Conservation (phyloP, 2,329 filamentous ascomycete species). For the Teratosphaeria nubilosa region DNA sequence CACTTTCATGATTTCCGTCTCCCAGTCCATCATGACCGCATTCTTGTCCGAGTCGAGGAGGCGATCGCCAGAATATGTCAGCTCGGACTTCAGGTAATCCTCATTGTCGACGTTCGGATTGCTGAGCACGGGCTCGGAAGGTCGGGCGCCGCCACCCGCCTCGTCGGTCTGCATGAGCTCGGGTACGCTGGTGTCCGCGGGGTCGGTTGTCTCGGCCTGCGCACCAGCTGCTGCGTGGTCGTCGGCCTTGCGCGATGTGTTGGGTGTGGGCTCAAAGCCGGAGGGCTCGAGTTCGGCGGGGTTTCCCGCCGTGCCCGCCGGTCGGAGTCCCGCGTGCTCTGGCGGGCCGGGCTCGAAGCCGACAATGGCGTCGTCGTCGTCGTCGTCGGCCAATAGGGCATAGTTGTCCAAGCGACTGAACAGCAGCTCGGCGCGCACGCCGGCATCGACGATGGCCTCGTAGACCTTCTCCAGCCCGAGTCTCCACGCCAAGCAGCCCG, state of each 20-base stretch:
- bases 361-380: slow-evolving; percentile 34
- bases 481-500: slow-evolving; percentile 69
- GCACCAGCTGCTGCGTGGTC: slow-evolving; percentile 5
- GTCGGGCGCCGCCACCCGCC: slow-evolving; percentile 13
- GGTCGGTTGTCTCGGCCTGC: slow-evolving; percentile 4
- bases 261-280: slow-evolving; percentile 24
- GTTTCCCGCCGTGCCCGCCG: not conserved
- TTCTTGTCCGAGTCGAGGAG: slow-evolving; percentile 41
- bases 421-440: slow-evolving; percentile 80
- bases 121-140: slow-evolving; percentile 16
- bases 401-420: slow-evolving; percentile 76
- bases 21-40: slow-evolving; percentile 46
- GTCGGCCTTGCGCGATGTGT: slow-evolving; percentile 22
- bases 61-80: slow-evolving; percentile 38
- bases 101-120: slow-evolving; percentile 34
- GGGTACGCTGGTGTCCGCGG: slow-evolving; percentile 11
- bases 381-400: slow-evolving; percentile 55
- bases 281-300: slow-evolving; percentile 1
- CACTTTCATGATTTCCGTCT: slow-evolving; percentile 38
- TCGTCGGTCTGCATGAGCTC: slow-evolving; percentile 17
- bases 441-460: slow-evolving; percentile 74
- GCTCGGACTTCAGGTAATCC: slow-evolving; percentile 38
- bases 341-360: slow-evolving; percentile 22
- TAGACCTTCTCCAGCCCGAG: slow-evolving; percentile 65
- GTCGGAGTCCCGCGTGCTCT: slow-evolving; percentile 7